Evolutionary conservation across 164 flowering plant species (phyloP), one percentile per base, ranked within the genome.

Genomic region (Umbilicus rupestris): DNA sequence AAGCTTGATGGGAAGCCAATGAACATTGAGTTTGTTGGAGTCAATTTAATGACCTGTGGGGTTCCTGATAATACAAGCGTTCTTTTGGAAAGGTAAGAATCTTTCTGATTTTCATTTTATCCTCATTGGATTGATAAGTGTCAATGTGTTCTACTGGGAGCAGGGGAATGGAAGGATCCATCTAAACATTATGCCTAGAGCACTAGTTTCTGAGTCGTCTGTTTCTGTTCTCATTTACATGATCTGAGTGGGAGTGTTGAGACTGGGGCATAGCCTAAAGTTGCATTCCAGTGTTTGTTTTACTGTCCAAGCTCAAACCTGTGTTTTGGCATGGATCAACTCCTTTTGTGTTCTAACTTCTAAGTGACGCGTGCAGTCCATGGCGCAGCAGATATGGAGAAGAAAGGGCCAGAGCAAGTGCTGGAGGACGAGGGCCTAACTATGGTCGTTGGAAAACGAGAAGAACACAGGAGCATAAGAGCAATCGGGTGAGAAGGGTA

Each of bases 1-100:
- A 52, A 52, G 30, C 58, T 52, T 52, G 58, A 52, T 26, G 58
- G 58, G 58, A 52, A 52, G 30, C 58, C 29, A 52, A 52, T 52
- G 58, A 24, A 8, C 2, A 52, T 52, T 7, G 58, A 15, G 58
- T 52, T 52, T 24, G 58, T 52, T 52, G 58, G 58, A 52, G 58
- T 52, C 30, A 24, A 24, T 52, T 8, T 52, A 8, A 26, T 52
- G 29, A 9, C 58, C 7, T 24, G 58, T 26, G 58, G 0, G 24
- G 30, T 15, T 52, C 58, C 24, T 22, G 58, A 24, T 24, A 24
- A 52, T 26, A 24, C 58, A 52, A 24, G 24, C 29, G 15, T 22
- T 14, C 11, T 24, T 22, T 52, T 22, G 14, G 58, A 14, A 24
- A 52, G 29, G 58, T 52, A 52, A 8, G 24, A 7, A 24, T 24